Evolutionary conservation across 2,329 filamentous ascomycete genomes (phyloP).

Genomic region (Stemphylium vesicarium): DNA sequence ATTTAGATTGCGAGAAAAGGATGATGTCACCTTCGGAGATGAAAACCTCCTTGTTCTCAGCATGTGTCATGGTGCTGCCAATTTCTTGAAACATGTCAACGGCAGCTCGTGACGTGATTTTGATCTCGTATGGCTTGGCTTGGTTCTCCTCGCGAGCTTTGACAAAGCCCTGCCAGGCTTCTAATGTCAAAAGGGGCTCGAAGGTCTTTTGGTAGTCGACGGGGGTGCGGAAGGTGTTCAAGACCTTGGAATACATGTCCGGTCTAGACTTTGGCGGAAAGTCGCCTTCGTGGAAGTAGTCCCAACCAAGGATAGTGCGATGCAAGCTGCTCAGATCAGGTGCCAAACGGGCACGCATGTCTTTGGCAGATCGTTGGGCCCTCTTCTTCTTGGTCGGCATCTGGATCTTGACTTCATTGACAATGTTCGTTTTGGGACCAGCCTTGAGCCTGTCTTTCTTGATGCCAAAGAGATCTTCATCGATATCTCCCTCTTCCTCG

Average conservation of each 20-base stretch:
- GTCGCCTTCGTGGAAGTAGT: conserved; percentile 89
- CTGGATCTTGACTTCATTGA: conserved; percentile 50
- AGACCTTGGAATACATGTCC: conserved; percentile 75
- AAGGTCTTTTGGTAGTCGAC: conserved; percentile 86
- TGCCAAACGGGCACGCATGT: conserved; percentile 90
- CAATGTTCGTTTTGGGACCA: conserved; percentile 45
- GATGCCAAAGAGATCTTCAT: conserved; percentile 72
- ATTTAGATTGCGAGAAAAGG: conserved; percentile 75
- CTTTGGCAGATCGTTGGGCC: conserved; percentile 81
- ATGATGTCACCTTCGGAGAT: conserved; percentile 88
- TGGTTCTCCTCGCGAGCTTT: conserved; percentile 86
- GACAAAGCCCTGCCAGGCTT: conserved; percentile 95
- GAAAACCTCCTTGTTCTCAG: conserved; percentile 72
- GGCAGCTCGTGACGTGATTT: conserved; percentile 83
- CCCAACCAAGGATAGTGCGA: conserved; percentile 87
- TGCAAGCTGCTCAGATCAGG: conserved; percentile 88
- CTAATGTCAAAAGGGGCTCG: conserved; percentile 84
- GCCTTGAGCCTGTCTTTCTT: conserved; percentile 54
- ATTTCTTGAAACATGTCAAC: conserved; percentile 95
- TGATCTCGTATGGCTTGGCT: conserved; percentile 82
- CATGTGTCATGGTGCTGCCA: conserved; percentile 77
- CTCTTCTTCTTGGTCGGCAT: conserved; percentile 85
- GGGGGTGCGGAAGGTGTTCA: conserved; percentile 77
- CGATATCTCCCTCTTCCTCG: conserved; percentile 62
- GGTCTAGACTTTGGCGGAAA: conserved; percentile 77